phyloP scores from a whole-genome alignment of 352 stramenopile species.

The Phytophthora fragariae region DNA sequence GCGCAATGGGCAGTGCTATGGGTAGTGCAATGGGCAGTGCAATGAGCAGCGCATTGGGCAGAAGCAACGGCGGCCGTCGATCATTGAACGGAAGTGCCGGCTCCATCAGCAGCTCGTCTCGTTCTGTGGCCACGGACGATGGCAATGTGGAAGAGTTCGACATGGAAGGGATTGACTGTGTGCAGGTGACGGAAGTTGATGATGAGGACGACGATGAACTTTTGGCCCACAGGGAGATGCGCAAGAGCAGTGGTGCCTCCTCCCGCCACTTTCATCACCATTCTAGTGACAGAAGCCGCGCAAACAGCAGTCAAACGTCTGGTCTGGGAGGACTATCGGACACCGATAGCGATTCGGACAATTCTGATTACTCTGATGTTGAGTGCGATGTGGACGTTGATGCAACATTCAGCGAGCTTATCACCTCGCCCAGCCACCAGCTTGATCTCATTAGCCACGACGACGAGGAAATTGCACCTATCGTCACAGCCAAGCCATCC shows the following conservation, averaged over 20 bases:
- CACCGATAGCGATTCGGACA: conserved; percentile 57
- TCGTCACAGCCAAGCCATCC: conserved; percentile 32
- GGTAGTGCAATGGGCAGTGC: conserved; percentile 24
- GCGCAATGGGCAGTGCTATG: conserved; percentile 30
- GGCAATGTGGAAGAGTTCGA: conserved; percentile 62
- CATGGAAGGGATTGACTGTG: conserved; percentile 80
- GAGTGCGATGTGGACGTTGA: conserved; percentile 89
- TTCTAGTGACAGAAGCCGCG: conserved; percentile 38
- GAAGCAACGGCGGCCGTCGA: conserved; percentile 40
- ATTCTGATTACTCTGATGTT: conserved; percentile 85
- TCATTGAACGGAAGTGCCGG: conserved; percentile 56
- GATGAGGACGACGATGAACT: conserved; percentile 78
- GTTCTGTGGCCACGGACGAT: conserved; percentile 47
- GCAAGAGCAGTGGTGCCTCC: conserved; percentile 45
- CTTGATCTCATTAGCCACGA: conserved; percentile 66
- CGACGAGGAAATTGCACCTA: conserved; percentile 73
- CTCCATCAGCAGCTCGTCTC: conserved; percentile 61
- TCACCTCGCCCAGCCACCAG: conserved; percentile 57
- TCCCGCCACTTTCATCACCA: conserved; percentile 50
- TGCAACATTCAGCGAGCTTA: conserved; percentile 87
- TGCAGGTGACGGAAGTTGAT: conserved; percentile 78
- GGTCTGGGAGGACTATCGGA: conserved; percentile 37
- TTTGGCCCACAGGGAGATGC: conserved; percentile 40
- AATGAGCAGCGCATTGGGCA: conserved; percentile 25
- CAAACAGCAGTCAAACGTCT: conserved; percentile 45